These are phyloP conservation scores for Parietichytrium sp. DNA, from an alignment of 108 stramenopile genomes.

Conservation along the genomic window DNA sequence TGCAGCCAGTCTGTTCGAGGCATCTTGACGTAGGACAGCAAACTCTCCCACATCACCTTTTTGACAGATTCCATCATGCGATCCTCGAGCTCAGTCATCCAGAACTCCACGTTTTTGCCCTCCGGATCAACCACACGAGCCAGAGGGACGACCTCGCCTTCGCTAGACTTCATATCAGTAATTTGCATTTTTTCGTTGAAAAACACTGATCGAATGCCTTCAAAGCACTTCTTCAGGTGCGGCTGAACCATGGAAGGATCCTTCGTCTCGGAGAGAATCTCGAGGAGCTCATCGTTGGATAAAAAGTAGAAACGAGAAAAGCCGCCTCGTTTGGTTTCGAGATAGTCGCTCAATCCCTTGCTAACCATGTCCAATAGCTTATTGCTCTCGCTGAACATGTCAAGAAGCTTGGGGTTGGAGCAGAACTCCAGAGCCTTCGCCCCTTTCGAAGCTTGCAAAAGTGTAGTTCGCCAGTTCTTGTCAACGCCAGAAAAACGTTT, in stretches of 20 bases:
- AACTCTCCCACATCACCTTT: slow-evolving; percentile 39
- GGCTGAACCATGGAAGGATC: slow-evolving; percentile 66
- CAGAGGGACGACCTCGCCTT: slow-evolving; percentile 59
- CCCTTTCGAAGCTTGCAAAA: slow-evolving; percentile 37
- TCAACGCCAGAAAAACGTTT: slow-evolving; percentile 69
- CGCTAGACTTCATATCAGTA: slow-evolving; percentile 61
- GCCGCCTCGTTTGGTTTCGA: slow-evolving; percentile 68
- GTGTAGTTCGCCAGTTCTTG: slow-evolving; percentile 67
- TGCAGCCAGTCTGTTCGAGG: slow-evolving; percentile 67
- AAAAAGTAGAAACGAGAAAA: slow-evolving; percentile 71
- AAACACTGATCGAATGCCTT: slow-evolving; percentile 55
- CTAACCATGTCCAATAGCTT: slow-evolving; percentile 66
- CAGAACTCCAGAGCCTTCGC: slow-evolving; percentile 61
- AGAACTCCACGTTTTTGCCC: slow-evolving; percentile 67
- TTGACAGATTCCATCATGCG: slow-evolving; percentile 57
- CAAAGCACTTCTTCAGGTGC: slow-evolving; percentile 72
- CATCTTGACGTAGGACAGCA: slow-evolving; percentile 48
- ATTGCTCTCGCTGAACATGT: slow-evolving; percentile 55
- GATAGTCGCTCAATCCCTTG: slow-evolving; percentile 67
- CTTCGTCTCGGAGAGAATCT: slow-evolving; percentile 66
- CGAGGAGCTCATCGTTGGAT: slow-evolving; percentile 69
- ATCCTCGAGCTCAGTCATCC: slow-evolving; percentile 68
- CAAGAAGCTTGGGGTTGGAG: slow-evolving; percentile 64
- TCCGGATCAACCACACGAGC: slow-evolving; percentile 56
- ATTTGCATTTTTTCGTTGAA: slow-evolving; percentile 51